These are phyloP conservation scores for Rugiboletus extremiorientalis DNA, from an alignment of 1,284 basidiomycete species.

Conservation along the genomic window DNA sequence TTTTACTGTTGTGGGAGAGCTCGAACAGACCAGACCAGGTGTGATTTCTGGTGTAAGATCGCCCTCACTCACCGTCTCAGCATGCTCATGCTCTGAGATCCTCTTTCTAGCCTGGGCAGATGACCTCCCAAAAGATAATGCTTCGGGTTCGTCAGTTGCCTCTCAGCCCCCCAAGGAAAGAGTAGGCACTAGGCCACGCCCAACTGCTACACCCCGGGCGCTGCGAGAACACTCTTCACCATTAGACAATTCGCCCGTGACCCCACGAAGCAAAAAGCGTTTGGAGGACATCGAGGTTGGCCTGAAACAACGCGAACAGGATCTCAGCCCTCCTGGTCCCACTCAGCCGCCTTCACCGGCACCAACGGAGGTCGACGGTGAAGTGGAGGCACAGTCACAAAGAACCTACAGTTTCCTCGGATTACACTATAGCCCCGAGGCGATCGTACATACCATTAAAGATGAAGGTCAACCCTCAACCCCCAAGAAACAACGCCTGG, in stretches of 20 bases:
- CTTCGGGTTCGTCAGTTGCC: neutral
- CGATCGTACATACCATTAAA: neutral
- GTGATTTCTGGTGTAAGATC: slow-evolving; percentile 25
- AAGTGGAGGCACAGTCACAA: slow-evolving; percentile 16
- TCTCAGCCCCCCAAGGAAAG: neutral
- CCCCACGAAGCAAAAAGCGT: slow-evolving; percentile 18
- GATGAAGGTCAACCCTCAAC: slow-evolving; percentile 24
- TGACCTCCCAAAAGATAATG: neutral
- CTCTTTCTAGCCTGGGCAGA: slow-evolving; percentile 23
- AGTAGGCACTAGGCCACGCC: neutral
- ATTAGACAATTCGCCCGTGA: neutral
- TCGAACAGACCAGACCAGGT: slow-evolving; percentile 10
- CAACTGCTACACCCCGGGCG: neutral
- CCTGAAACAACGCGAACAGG: slow-evolving; percentile 19
- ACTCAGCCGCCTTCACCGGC: slow-evolving; percentile 28
- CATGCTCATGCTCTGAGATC: neutral
- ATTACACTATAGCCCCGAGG: slow-evolving; percentile 16
- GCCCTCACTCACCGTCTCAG: neutral
- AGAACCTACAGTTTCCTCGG: slow-evolving; percentile 29
- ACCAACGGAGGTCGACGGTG: slow-evolving; percentile 24
- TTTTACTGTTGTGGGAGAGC: slow-evolving; percentile 28
- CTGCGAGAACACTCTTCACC: neutral
- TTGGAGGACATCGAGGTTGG: slow-evolving; percentile 18
- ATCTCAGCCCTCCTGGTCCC: slow-evolving; percentile 14
- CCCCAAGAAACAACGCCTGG: slow-evolving; percentile 24